These are phyloP conservation scores for Komagataella kurtzmanii DNA, from an alignment of 805 yeast species.

Conservation along the genomic window DNA sequence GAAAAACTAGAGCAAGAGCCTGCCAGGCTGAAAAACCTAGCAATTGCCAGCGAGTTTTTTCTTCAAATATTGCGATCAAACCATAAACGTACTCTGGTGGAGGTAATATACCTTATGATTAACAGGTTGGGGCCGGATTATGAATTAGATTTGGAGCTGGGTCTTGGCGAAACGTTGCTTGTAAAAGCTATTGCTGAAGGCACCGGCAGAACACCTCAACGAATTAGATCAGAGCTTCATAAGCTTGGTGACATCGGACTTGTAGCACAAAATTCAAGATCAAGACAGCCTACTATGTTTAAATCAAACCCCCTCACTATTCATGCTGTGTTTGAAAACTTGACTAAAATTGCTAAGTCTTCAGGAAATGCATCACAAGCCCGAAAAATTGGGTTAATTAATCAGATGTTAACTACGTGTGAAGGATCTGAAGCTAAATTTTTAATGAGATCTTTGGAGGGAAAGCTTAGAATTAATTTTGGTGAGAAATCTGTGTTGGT, in stretches of 20 bases:
- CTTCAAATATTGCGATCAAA: conserved; percentile 42
- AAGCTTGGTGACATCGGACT: conserved; percentile 83
- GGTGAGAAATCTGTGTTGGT: conserved; percentile 88
- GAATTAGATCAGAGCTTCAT: conserved; percentile 61
- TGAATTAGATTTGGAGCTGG: conserved; percentile 78
- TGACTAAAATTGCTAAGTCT: conserved; percentile 64
- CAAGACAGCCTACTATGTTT: conserved; percentile 86
- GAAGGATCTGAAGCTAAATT: conserved; percentile 82
- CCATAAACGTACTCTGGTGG: conserved; percentile 37
- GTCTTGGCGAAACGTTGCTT: conserved; percentile 81
- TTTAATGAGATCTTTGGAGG: conserved; percentile 80
- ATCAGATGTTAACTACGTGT: conserved; percentile 75
- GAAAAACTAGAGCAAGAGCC: conserved; percentile 70
- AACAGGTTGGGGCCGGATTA: conserved; percentile 92
- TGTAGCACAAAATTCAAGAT: conserved; percentile 75
- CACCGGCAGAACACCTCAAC: conserved; percentile 67
- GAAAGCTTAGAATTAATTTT: conserved; percentile 82
- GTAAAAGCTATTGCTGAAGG: conserved; percentile 84
- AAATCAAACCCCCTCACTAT: conserved; percentile 75
- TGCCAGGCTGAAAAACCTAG: conserved; percentile 71
- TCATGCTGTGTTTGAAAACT: conserved; percentile 55
- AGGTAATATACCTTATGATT: conserved; percentile 72
- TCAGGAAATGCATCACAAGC: conserved; percentile 77
- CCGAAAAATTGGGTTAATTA: conserved; percentile 66
- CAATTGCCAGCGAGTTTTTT: conserved; percentile 63